Conservation (phyloP, 257 asterid genomes). For the Ligustrum vulgare region DNA sequence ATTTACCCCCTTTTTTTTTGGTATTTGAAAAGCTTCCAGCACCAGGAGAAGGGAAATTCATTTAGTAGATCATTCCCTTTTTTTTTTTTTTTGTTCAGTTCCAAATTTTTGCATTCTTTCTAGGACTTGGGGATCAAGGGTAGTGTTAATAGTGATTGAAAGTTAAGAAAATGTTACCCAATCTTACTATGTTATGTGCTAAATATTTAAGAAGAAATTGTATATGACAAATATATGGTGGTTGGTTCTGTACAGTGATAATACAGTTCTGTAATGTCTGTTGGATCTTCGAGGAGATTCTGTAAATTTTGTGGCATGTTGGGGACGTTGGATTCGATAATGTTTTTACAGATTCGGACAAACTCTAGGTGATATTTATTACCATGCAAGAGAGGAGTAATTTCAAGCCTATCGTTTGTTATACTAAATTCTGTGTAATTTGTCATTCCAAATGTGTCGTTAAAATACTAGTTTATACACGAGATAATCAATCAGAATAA, state of each 20-base stretch:
- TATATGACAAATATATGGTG: slow-evolving; percentile 22
- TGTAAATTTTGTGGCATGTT: neutral
- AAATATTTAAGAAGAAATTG: slow-evolving; percentile 13
- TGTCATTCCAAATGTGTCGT: too few relatives aligned
- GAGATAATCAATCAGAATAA: too few relatives aligned
- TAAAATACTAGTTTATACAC: neutral
- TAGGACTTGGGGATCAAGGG: slow-evolving; percentile 32
- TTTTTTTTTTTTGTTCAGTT: slow-evolving; percentile 27
- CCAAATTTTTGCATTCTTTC: slow-evolving; percentile 44
- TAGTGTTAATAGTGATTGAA: slow-evolving; percentile 23
- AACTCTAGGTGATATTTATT: too few relatives aligned
- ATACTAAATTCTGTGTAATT: too few relatives aligned
- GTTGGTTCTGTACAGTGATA: slow-evolving; percentile 3
- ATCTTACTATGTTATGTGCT: slow-evolving; percentile 22
- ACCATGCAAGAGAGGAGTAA: too few relatives aligned
- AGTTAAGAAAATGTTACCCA: slow-evolving; percentile 19
- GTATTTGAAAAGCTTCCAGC: slow-evolving; percentile 23
- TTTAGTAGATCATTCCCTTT: slow-evolving; percentile 31
- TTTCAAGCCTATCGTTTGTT: too few relatives aligned
- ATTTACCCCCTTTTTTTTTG: slow-evolving; percentile 31
- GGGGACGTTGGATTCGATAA: neutral
- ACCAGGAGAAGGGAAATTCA: slow-evolving; percentile 36
- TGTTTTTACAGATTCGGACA: neutral
- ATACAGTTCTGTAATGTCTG: neutral
- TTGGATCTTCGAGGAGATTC: neutral